Base-by-base conservation (phyloP, 257 asterid genomes). In the Solanum pinnatisectum region DNA sequence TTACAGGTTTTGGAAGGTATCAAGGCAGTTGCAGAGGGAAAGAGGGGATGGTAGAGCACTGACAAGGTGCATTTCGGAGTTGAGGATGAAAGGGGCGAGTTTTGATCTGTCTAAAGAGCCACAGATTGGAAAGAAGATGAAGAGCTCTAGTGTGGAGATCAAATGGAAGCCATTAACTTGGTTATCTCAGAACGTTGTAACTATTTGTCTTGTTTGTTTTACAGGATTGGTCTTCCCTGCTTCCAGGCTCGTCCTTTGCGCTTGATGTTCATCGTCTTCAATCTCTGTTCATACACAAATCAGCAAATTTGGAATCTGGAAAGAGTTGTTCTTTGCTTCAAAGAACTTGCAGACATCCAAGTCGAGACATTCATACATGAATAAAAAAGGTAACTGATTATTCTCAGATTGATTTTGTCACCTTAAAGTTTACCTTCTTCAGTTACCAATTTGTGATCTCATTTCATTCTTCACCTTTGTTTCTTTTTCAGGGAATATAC, bases 91-190 rank as follows among this genome's bases (percentile, higher is more conserved):
- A 81, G 99, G 99, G 44, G 90, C 92, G 32, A 95, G 98, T 37
- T 97, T 95, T 82, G 99, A 96, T 90, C 36, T 96, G 94, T 86
- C 94, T 3, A 96, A 91, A 87, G 99, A 91, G 91, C 99, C 98
- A 20, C 92, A 86, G 85, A 92, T 83, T 88, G 98, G 97, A 91
- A 97, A 94, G 92, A 94, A 92, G 84, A 84, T 97, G 96, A 97
- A 97, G 93, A 97, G 99, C 89, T 97, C 99, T 8, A 97, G 99
- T 63, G 99, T 95, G 92, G 99, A 97, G 95, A 94, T 96, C 88
- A 97, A 93, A 86, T 96, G 98, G 98, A 93, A 90, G 92, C 98
- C 98, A 7, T 46, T 97, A 59, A 88, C 94, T 71, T 96, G 97
- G 98, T 91, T 93, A 87, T 93, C 95, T 63, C 93, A 88, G 60